These are phyloP conservation scores for Dalbergia cochinchinensis DNA, from an alignment of 306 rosid genomes.

Conservation along the genomic window DNA sequence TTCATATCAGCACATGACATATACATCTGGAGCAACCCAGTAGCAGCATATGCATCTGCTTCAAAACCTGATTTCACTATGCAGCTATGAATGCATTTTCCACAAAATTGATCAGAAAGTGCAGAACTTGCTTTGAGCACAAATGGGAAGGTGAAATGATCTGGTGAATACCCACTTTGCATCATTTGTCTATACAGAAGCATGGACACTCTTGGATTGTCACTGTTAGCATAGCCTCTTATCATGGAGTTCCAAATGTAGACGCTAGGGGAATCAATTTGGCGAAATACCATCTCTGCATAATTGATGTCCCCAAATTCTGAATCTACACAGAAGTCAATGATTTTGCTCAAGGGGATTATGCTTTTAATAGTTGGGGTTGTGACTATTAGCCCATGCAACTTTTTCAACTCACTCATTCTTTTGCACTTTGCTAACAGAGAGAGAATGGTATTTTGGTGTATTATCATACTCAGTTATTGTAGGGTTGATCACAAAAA, in stretches of 20 bases:
- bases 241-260: slow-evolving; percentile 85
- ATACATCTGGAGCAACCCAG: slow-evolving; percentile 72
- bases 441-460: slow-evolving; percentile 55
- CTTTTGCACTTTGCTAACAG: slow-evolving; percentile 61
- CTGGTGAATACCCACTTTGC: slow-evolving; percentile 62
- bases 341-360: slow-evolving; percentile 69
- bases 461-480: slow-evolving; percentile 52
- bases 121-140: slow-evolving; percentile 69
- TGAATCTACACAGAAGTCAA: slow-evolving; percentile 69
- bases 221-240: slow-evolving; percentile 63
- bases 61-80: slow-evolving; percentile 73
- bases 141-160: slow-evolving; percentile 81
- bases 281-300: slow-evolving; percentile 60
- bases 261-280: slow-evolving; percentile 59
- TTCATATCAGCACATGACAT: slow-evolving; percentile 55
- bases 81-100: slow-evolving; percentile 65
- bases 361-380: slow-evolving; percentile 53
- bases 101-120: slow-evolving; percentile 44
- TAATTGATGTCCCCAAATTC: slow-evolving; percentile 64
- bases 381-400: slow-evolving; percentile 65
- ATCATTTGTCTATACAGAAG: slow-evolving; percentile 64
- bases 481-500: slow-evolving; percentile 4
- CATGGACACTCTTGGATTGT: slow-evolving; percentile 59
- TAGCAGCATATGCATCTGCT: slow-evolving; percentile 60
- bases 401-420: slow-evolving; percentile 60